A percentile compares a stretch with the other conserved stretches of the same genome.
These are phyloP conservation scores for Hamamelis virginiana DNA, from an alignment of 164 flowering plant species.

Conservation along the genomic window DNA sequence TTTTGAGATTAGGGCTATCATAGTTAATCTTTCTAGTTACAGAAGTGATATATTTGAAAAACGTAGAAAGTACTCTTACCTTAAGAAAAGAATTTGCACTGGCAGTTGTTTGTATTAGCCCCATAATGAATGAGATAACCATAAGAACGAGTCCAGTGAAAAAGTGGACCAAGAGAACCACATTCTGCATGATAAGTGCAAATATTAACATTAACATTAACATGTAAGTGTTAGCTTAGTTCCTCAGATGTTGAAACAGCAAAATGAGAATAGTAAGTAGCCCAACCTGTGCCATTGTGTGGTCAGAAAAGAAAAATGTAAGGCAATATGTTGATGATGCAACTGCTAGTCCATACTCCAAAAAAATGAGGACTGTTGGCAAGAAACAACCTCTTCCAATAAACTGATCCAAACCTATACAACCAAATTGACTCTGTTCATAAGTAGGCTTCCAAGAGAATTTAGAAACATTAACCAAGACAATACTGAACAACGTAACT, in stretches of 20 bases:
- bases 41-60: background rate
- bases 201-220: background rate
- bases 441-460: background rate
- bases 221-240: background rate
- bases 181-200: constrained; percentile 63
- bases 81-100: constrained; percentile 73
- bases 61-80: constrained; percentile 40
- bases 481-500: too few relatives aligned
- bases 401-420: constrained; percentile 83
- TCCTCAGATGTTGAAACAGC: background rate
- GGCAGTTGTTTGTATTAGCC: constrained; percentile 63
- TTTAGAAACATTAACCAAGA: background rate
- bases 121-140: constrained; percentile 97
- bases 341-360: constrained; percentile 85
- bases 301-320: constrained; percentile 88
- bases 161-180: constrained; percentile 79
- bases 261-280: constrained; percentile 2
- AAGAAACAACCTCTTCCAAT: constrained; percentile 65
- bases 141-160: constrained; percentile 91
- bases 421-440: constrained; percentile 4
- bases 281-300: constrained; percentile 85
- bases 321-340: constrained; percentile 98
- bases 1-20: too few relatives aligned
- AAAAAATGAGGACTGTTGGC: constrained; percentile 64
- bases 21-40: background rate